Percentiles rank a stretch among this genome's conserved stretches.
These are phyloP conservation scores for Fusarium pseudograminearum DNA, from an alignment of 2,329 filamentous ascomycete species.

Conservation along the genomic window DNA sequence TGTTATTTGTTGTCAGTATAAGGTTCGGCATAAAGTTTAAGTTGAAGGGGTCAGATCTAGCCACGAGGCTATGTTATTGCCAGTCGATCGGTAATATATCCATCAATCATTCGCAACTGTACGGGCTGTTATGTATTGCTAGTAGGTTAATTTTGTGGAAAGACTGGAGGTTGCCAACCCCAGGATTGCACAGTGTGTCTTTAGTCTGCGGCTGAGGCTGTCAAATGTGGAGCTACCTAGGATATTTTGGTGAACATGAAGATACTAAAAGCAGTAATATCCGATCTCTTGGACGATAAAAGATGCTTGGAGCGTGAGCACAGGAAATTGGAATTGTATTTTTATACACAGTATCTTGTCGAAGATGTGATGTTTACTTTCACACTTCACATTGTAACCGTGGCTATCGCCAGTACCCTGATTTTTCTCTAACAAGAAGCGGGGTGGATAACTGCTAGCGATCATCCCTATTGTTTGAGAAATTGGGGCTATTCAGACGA, in stretches of 20 bases:
- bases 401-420: not conserved
- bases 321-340: not conserved
- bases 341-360: not conserved
- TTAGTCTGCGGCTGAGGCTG: slow-evolving; percentile 9
- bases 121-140: not conserved
- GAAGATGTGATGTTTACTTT: not conserved
- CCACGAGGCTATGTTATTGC: slow-evolving; percentile 12
- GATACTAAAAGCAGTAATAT: not conserved
- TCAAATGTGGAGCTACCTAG: not conserved
- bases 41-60: slow-evolving; percentile 1
- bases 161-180: not conserved
- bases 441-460: slow-evolving; percentile 10
- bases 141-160: slow-evolving; percentile 11
- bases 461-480: not conserved
- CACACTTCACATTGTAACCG: not conserved
- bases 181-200: slow-evolving; percentile 26
- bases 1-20: not conserved
- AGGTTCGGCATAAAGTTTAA: slow-evolving; percentile 1
- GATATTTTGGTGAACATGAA: slow-evolving; percentile 1
- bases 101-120: not conserved
- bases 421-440: slow-evolving; percentile 4
- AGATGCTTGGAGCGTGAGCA: no score
- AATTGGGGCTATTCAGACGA: slow-evolving; percentile 8
- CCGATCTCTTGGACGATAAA: not conserved
- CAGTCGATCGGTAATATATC: not conserved